These are phyloP conservation scores for Meredithiella fracta DNA, from an alignment of 2,329 filamentous ascomycete species.

Conservation along the genomic window DNA sequence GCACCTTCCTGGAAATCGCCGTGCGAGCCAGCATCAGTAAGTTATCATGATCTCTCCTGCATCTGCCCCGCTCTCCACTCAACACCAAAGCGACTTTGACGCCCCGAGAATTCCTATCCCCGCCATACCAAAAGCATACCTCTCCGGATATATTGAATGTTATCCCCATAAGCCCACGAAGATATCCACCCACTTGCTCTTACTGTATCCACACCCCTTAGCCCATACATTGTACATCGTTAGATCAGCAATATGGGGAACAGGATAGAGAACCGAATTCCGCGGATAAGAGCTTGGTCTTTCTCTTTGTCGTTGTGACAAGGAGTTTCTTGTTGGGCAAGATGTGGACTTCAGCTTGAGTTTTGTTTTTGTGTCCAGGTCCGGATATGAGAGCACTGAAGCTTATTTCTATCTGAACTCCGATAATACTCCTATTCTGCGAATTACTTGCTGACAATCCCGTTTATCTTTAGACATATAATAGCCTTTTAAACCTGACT, in stretches of 20 bases:
- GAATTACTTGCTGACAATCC: not conserved
- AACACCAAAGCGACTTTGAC: not conserved
- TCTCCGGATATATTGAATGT: not conserved
- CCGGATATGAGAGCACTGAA: not conserved
- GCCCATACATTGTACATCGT: not conserved
- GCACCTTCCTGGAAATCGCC: not conserved
- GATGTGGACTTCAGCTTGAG: no score
- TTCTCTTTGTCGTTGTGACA: no score
- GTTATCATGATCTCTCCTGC: conserved; percentile 1
- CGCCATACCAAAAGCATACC: not conserved
- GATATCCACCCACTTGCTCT: not conserved
- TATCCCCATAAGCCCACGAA: not conserved
- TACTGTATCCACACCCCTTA: not conserved
- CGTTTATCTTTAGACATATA: not conserved
- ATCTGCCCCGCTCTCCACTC: not conserved
- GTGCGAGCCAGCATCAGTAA: conserved; percentile 6
- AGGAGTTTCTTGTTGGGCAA: no score
- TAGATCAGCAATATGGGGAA: not conserved
- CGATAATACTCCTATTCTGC: not conserved
- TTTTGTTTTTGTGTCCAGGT: not conserved
- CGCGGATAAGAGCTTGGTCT: not conserved
- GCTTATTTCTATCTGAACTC: not conserved
- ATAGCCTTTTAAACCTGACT: not conserved
- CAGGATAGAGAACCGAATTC: not conserved
- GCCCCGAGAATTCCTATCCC: not conserved